Evolutionary conservation across 2,329 filamentous ascomycete genomes (phyloP).

Genomic region (Aspergillus persii): DNA sequence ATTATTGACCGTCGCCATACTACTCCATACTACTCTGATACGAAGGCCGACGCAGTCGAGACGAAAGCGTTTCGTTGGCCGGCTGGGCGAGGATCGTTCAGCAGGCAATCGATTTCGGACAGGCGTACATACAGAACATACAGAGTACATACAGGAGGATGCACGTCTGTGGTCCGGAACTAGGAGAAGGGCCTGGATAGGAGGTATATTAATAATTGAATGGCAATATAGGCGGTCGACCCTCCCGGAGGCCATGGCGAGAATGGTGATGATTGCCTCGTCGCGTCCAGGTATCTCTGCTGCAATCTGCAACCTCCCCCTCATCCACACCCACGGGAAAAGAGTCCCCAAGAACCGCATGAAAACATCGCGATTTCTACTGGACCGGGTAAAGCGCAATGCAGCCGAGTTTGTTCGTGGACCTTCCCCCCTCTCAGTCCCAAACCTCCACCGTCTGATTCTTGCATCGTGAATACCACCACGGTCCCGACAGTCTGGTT

Average conservation of each 20-base stretch:
- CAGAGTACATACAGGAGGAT: too few species aligned
- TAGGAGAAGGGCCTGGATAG: not conserved
- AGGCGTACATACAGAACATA: not conserved
- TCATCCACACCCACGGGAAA: not conserved
- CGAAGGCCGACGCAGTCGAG: too few species aligned
- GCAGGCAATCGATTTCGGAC: not conserved
- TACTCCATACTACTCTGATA: too few species aligned
- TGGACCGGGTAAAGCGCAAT: not conserved
- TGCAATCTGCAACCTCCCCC: not conserved
- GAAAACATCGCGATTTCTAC: not conserved
- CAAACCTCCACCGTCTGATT: constrained; percentile 12
- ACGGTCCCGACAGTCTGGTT: constrained; percentile 26
- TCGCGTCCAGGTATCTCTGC: not conserved
- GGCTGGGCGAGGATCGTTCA: too few species aligned
- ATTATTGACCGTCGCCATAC: too few species aligned
- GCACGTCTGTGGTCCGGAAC: too few species aligned
- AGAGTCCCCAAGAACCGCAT: not conserved
- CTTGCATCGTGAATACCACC: constrained; percentile 17
- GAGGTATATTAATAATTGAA: not conserved
- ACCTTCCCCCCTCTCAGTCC: not conserved
- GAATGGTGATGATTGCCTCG: not conserved
- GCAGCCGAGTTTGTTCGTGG: not conserved
- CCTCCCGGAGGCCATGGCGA: too few species aligned
- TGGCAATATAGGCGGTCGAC: not conserved
- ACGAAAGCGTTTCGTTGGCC: too few species aligned